Evolutionary conservation across 192 early-diverging fungal species (phyloP).

Genomic region (Dimargaris verticillata): DNA sequence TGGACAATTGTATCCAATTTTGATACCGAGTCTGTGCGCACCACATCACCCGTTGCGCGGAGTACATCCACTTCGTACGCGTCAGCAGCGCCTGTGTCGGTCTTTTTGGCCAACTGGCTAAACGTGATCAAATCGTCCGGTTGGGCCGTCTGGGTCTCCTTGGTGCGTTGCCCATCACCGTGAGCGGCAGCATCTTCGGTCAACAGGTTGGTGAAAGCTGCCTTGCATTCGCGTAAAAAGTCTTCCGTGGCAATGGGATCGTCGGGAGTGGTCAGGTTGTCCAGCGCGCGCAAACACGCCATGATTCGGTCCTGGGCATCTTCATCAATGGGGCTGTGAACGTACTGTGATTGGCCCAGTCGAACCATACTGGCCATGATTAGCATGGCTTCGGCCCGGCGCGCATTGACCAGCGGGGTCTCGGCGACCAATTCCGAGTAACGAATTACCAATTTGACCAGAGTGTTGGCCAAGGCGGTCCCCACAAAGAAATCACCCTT

Average conservation of each 20-base stretch:
- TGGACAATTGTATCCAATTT: slow-evolving; percentile 91
- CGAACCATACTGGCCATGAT: slow-evolving; percentile 93
- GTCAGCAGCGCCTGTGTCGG: slow-evolving; percentile 39
- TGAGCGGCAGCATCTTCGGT: slow-evolving; percentile 46
- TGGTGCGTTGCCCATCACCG: slow-evolving; percentile 16
- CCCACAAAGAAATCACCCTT: slow-evolving; percentile 89
- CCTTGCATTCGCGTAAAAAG: slow-evolving; percentile 42
- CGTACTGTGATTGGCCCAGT: slow-evolving; percentile 78
- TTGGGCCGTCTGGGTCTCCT: slow-evolving; percentile 29
- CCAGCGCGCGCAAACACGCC: slow-evolving; percentile 64
- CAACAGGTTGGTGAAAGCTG: slow-evolving; percentile 35
- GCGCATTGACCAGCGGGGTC: slow-evolving; percentile 47
- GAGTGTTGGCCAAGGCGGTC: slow-evolving; percentile 69
- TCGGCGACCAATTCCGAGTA: slow-evolving; percentile 29
- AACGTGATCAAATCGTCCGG: slow-evolving; percentile 82
- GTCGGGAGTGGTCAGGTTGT: slow-evolving; percentile 22
- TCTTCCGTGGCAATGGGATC: slow-evolving; percentile 19
- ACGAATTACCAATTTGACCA: slow-evolving; percentile 83
- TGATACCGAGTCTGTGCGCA: slow-evolving; percentile 63
- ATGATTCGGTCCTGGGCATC: slow-evolving; percentile 88
- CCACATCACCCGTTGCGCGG: slow-evolving; percentile 64
- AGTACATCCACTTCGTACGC: slow-evolving; percentile 78
- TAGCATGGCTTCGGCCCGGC: slow-evolving; percentile 92
- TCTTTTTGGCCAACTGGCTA: slow-evolving; percentile 67
- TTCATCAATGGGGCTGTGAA: slow-evolving; percentile 80